phyloP scores from a whole-genome alignment of 2,329 filamentous ascomycete species.

The Botrytis cinerea region DNA sequence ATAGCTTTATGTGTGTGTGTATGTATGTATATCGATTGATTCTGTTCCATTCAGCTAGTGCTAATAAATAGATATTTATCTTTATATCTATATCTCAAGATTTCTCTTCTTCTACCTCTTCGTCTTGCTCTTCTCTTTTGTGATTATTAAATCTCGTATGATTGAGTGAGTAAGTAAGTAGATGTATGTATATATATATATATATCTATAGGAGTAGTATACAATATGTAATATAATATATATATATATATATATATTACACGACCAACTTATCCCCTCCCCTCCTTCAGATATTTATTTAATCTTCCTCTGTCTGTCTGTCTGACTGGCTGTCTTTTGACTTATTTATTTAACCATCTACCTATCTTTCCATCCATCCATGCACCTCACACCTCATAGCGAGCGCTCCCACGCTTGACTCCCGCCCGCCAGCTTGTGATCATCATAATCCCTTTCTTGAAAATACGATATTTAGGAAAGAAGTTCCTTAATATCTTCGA shows the following conservation, averaged over 20 bases:
- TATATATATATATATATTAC: neutral
- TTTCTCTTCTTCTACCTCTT: too few species aligned
- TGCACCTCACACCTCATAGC: neutral
- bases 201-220: neutral
- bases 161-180: too few species aligned
- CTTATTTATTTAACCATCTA: neutral
- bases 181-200: too few species aligned
- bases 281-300: neutral
- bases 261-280: too few species aligned
- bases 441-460: neutral
- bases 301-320: neutral
- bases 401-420: neutral
- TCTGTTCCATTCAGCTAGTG: too few species aligned
- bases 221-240: neutral
- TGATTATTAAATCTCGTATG: too few species aligned
- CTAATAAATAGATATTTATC: too few species aligned
- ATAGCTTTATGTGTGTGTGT: too few species aligned
- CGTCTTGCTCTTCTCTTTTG: too few species aligned
- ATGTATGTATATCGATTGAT: too few species aligned
- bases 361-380: neutral
- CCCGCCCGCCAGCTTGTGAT: neutral
- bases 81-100: too few species aligned
- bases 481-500: conserved; percentile 92
- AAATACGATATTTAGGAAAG: conserved; percentile 45
- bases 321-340: neutral